Percentiles rank a stretch among this genome's conserved stretches.
These are phyloP conservation scores for Sporormia fimetaria DNA, from an alignment of 495 filamentous ascomycete species.

Conservation along the genomic window DNA sequence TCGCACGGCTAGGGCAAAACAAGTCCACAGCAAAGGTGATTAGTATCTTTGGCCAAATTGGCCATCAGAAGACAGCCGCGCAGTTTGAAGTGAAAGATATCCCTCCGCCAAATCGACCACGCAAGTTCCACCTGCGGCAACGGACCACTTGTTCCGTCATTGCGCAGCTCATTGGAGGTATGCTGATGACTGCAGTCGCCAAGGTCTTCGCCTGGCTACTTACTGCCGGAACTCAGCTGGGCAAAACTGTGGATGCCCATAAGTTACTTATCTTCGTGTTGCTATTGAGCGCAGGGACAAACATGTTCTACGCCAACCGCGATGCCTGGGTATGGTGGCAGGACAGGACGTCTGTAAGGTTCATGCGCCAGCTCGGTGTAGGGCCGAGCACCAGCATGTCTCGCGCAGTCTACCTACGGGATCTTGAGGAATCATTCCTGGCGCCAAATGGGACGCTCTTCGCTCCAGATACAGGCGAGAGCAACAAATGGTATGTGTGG, in stretches of 20 bases:
- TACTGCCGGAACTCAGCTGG: slow-evolving; percentile 49
- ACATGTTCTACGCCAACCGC: slow-evolving; percentile 58
- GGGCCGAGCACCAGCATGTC: slow-evolving; percentile 68
- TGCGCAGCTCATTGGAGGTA: slow-evolving; percentile 53
- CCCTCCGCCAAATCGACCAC: slow-evolving; percentile 32
- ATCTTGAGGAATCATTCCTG: slow-evolving; percentile 52
- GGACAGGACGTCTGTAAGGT: slow-evolving; percentile 65
- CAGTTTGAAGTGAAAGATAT: slow-evolving; percentile 46
- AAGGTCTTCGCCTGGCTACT: slow-evolving; percentile 65
- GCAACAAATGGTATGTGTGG: slow-evolving; percentile 14
- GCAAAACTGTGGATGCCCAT: slow-evolving; percentile 62
- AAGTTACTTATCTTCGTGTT: slow-evolving; percentile 60
- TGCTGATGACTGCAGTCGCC: slow-evolving; percentile 57
- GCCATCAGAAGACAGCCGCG: slow-evolving; percentile 54
- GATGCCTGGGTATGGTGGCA: slow-evolving; percentile 68
- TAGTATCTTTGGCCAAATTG: slow-evolving; percentile 78
- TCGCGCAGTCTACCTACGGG: slow-evolving; percentile 69
- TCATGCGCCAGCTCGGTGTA: slow-evolving; percentile 71
- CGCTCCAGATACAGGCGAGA: slow-evolving; percentile 29
- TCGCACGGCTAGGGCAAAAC: slow-evolving; percentile 66
- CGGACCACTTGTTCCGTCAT: slow-evolving; percentile 58
- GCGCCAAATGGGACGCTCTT: slow-evolving; percentile 7
- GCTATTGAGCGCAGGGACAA: slow-evolving; percentile 52
- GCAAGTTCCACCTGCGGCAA: slow-evolving; percentile 51
- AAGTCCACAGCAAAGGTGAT: slow-evolving; percentile 83